Base-by-base conservation (phyloP, 345 rosid genomes). In the Melastoma malabathricum region DNA sequence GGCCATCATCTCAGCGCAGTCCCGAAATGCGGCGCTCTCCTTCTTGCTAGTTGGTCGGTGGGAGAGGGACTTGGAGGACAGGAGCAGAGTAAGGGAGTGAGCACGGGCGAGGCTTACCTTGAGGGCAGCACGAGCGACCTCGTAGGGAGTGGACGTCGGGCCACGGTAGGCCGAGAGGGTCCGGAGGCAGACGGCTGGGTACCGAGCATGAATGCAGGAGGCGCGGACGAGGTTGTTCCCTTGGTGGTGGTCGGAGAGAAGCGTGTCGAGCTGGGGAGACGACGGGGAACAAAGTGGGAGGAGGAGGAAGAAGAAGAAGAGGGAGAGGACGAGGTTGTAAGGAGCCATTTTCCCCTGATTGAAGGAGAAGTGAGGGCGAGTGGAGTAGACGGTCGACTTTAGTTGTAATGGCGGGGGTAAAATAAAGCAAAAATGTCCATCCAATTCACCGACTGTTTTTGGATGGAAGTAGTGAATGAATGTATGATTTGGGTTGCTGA, bases 1-100 rank as follows among this genome's bases (percentile, higher is more conserved):
- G 0, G 75, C 72, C 18, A 89, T 66, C 76, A 80, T 83, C 62
- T 82, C 92, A 16, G 79, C 74, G 61, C 95, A 89, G 75, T 89
- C 97, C 3, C 61, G 57, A 12, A 89, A 51, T 0, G 92, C 86
- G 1, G 44, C 72, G 22, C 74, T 68, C 72, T 75, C 82, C 15
- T 68, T 15, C 52, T 59, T 15, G 41, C 62, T 46, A 58, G 67
- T 15, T 44, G 49, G 9, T 16, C 46, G n/a, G 2, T 71, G 46
- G 39, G 51, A 70, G 12, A 49, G 52, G 1, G 68, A 7, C 13
- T 52, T 15, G 13, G 85, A 70, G 68, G 64, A 77, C 34, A 7
- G 29, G 0, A 82, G 74, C 0, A 59, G 73, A 2, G 38, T 7
- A 12, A 34, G 41, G 41, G 41, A 51, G 52, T 54, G 57, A 0